A percentile compares a stretch with the other conserved stretches of the same genome.
Conservation (phyloP, 768 basidiomycete species). For the Harrya chromipes region DNA sequence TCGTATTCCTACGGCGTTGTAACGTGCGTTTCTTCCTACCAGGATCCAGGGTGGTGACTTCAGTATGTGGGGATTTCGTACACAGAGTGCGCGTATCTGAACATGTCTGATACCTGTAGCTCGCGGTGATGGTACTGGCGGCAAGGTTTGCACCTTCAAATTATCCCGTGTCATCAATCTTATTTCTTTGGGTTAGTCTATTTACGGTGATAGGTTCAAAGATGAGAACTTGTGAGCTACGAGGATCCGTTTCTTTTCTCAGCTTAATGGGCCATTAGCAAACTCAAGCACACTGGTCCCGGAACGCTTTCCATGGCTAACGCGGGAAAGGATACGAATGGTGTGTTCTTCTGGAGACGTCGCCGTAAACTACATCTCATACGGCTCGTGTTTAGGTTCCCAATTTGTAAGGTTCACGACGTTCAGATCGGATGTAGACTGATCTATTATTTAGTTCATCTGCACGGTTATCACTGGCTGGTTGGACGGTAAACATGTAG, state of each 20-base stretch:
- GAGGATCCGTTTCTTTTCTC: not conserved
- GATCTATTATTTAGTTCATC: constrained; percentile 66
- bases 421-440: not conserved
- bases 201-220: constrained; percentile 86
- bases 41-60: constrained; percentile 99
- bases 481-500: constrained; percentile 88
- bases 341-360: constrained; percentile 35
- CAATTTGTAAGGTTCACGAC: constrained; percentile 65
- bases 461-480: constrained; percentile 83
- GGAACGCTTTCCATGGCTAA: constrained; percentile 95
- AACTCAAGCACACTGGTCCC: constrained; percentile 89
- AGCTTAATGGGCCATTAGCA: constrained; percentile 46
- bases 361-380: not conserved
- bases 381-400: constrained; percentile 50
- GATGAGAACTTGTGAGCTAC: constrained; percentile 90
- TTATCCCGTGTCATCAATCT: not conserved
- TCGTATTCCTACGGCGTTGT: not conserved
- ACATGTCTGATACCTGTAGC: constrained; percentile 41
- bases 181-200: constrained; percentile 49
- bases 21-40: constrained; percentile 1
- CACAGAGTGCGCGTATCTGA: constrained; percentile 16
- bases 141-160: constrained; percentile 55
- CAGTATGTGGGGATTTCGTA: constrained; percentile 50
- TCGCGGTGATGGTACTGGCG: constrained; percentile 84
- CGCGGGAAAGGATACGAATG: constrained; percentile 89